A percentile compares a stretch with the other conserved stretches of the same genome.
Evolutionary conservation across 257 asterid species (phyloP).

Genomic region (Ilex aquifolium): DNA sequence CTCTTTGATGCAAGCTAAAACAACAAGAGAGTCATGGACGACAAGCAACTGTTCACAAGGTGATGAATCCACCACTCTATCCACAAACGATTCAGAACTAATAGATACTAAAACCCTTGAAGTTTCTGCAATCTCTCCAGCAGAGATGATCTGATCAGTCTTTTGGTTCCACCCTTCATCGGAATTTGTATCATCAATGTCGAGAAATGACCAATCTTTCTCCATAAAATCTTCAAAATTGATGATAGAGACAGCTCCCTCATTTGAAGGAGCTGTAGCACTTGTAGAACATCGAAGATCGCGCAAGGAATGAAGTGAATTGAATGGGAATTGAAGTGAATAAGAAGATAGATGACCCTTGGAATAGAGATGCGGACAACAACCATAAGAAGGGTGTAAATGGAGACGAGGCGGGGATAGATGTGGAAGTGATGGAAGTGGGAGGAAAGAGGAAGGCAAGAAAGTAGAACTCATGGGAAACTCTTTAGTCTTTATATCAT

Average conservation of each 20-base stretch:
- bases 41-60: slow-evolving; percentile 54
- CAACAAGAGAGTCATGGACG: slow-evolving; percentile 66
- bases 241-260: slow-evolving; percentile 39
- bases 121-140: slow-evolving; percentile 43
- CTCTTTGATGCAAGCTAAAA: slow-evolving; percentile 76
- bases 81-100: slow-evolving; percentile 78
- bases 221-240: slow-evolving; percentile 58
- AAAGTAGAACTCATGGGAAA: slow-evolving; percentile 27
- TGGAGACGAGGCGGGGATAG: slow-evolving; percentile 12
- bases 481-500: neutral
- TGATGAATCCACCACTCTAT: slow-evolving; percentile 44
- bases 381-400: slow-evolving; percentile 9
- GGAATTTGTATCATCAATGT: slow-evolving; percentile 27
- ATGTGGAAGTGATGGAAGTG: slow-evolving; percentile 18
- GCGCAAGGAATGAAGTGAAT: slow-evolving; percentile 9
- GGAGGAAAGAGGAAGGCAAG: slow-evolving; percentile 27
- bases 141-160: slow-evolving; percentile 50
- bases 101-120: slow-evolving; percentile 65
- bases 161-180: slow-evolving; percentile 38
- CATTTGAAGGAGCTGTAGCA: slow-evolving; percentile 28
- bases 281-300: slow-evolving; percentile 17
- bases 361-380: slow-evolving; percentile 7
- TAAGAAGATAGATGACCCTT: slow-evolving; percentile 12
- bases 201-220: slow-evolving; percentile 85
- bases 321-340: slow-evolving; percentile 17